Conservation (phyloP, 1,139 yeast genomes). For the Scheffersomyces segobiensis region DNA sequence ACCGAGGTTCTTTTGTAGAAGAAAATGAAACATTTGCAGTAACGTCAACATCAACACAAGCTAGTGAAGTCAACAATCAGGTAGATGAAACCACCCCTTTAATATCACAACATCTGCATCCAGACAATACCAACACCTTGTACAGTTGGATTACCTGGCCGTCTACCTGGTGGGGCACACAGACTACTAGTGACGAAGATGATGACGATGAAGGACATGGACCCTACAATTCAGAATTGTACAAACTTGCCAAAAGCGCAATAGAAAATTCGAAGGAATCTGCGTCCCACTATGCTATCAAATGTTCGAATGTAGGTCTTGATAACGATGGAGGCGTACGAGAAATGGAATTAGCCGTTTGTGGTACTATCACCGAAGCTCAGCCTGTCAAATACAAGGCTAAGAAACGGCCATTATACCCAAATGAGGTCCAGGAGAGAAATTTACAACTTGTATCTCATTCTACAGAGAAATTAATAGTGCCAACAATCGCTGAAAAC, state of each 20-base stretch:
- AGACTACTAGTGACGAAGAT: conserved; percentile 11
- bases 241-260: conserved; percentile 34
- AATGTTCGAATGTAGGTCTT: conserved; percentile 17
- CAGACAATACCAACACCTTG: background rate
- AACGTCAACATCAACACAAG: background rate
- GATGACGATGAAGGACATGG: conserved; percentile 18
- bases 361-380: conserved; percentile 39
- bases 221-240: conserved; percentile 26
- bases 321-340: conserved; percentile 15
- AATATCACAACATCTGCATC: conserved; percentile 1
- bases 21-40: background rate
- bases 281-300: conserved; percentile 35
- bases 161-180: background rate
- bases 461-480: conserved; percentile 6
- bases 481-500: conserved; percentile 32
- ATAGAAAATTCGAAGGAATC: conserved; percentile 36
- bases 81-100: conserved; percentile 12
- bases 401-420: conserved; percentile 35
- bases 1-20: background rate
- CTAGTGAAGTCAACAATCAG: background rate
- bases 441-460: conserved; percentile 4
- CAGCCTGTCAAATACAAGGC: conserved; percentile 40
- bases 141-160: background rate
- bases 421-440: conserved; percentile 38
- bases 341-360: conserved; percentile 37